Conservation (phyloP, 2,329 filamentous ascomycete species). For the Cercospora canescens region DNA sequence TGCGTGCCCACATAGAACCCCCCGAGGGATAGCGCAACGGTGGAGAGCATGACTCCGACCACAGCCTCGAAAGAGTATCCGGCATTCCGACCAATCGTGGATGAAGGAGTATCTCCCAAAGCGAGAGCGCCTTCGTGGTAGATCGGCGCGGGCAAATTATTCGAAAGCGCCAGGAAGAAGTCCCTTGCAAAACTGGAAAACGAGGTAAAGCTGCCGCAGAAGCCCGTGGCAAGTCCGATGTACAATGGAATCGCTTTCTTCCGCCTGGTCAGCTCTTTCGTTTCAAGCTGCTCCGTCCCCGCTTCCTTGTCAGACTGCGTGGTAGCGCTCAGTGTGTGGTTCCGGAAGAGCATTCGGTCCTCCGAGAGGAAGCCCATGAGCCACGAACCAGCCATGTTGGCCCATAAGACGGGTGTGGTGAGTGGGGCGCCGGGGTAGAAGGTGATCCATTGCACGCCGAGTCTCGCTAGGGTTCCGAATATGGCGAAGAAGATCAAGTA, state of each 20-base stretch:
- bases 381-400: slow-evolving; percentile 79
- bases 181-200: slow-evolving; percentile 87
- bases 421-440: slow-evolving; percentile 76
- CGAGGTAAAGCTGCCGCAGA: slow-evolving; percentile 86
- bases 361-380: slow-evolving; percentile 85
- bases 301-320: slow-evolving; percentile 32
- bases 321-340: slow-evolving; percentile 58
- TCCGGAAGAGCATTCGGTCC: slow-evolving; percentile 72
- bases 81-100: slow-evolving; percentile 55
- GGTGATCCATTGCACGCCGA: slow-evolving; percentile 78
- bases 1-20: slow-evolving; percentile 74
- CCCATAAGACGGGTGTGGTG: slow-evolving; percentile 76
- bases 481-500: slow-evolving; percentile 86
- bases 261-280: slow-evolving; percentile 45
- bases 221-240: slow-evolving; percentile 80
- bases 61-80: slow-evolving; percentile 84
- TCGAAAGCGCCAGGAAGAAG: slow-evolving; percentile 74
- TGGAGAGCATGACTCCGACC: slow-evolving; percentile 71
- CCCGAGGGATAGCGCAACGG: slow-evolving; percentile 67
- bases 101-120: slow-evolving; percentile 29
- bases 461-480: slow-evolving; percentile 76
- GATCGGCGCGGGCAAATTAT: slow-evolving; percentile 63
- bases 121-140: slow-evolving; percentile 36
- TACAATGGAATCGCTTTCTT: slow-evolving; percentile 91
- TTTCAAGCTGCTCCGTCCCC: slow-evolving; percentile 36